phyloP scores from a whole-genome alignment of 305 asterid species.

The Caryopteris hybrid region DNA sequence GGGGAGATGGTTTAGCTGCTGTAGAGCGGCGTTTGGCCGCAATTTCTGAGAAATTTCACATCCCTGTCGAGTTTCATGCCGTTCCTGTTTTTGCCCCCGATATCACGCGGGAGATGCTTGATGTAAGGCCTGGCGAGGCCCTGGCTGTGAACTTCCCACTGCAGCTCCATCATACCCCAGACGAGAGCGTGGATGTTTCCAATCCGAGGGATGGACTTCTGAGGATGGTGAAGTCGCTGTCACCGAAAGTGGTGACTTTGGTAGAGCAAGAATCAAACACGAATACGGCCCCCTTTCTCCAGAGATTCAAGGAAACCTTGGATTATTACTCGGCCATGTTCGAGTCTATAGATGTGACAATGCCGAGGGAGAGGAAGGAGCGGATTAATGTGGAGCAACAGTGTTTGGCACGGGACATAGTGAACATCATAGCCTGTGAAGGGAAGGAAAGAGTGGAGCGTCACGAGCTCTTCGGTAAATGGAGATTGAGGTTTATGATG shows the following conservation, averaged over 20 bases:
- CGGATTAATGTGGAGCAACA: conserved; percentile 75
- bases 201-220: conserved; percentile 73
- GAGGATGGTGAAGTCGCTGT: conserved; percentile 56
- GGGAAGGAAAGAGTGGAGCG: conserved; percentile 80
- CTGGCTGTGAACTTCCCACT: conserved; percentile 73
- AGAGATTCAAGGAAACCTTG: conserved; percentile 56
- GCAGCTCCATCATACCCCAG: conserved; percentile 78
- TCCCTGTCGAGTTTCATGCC: conserved; percentile 61
- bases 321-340: conserved; percentile 74
- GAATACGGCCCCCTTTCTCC: conserved; percentile 65
- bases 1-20: conserved; percentile 56
- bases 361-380: conserved; percentile 65
- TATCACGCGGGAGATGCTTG: conserved; percentile 55
- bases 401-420: conserved; percentile 75
- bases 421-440: conserved; percentile 83
- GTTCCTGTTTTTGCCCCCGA: conserved; percentile 60
- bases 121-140: conserved; percentile 61
- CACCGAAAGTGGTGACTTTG: conserved; percentile 65
- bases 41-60: conserved; percentile 54
- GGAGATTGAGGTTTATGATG: conserved; percentile 69
- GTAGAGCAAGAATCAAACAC: conserved; percentile 89
- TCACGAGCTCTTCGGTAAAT: conserved; percentile 77
- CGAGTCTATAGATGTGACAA: conserved; percentile 65
- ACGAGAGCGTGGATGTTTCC: conserved; percentile 72
- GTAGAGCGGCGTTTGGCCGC: conserved; percentile 48